Percentiles rank a stretch among this genome's conserved stretches.
phyloP scores from a whole-genome alignment of 2,329 filamentous ascomycete species.

The Ascochyta fabae region DNA sequence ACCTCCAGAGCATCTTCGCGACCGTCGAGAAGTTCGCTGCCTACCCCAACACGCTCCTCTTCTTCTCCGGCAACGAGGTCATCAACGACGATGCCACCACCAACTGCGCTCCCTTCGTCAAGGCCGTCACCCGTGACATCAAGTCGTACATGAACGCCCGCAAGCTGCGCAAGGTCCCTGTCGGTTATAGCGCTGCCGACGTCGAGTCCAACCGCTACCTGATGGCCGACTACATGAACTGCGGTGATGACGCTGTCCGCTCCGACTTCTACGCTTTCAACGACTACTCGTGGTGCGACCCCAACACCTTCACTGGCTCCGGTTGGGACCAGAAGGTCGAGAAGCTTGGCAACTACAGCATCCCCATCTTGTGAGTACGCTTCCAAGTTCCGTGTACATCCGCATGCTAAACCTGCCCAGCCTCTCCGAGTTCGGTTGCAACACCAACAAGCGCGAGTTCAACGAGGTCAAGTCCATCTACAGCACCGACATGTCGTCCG shows the following conservation, averaged over 20 bases:
- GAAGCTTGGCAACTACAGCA: constrained; percentile 83
- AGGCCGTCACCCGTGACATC: constrained; percentile 78
- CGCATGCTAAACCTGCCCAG: constrained; percentile 37
- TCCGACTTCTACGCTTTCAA: constrained; percentile 91
- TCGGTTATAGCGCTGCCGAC: constrained; percentile 85
- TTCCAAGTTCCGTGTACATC: background rate
- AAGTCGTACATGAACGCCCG: constrained; percentile 81
- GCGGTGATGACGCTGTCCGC: constrained; percentile 80
- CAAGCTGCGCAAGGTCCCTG: constrained; percentile 71
- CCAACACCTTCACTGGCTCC: constrained; percentile 70
- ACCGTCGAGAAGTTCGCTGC: constrained; percentile 83
- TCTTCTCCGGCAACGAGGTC: constrained; percentile 82
- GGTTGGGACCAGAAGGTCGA: constrained; percentile 90
- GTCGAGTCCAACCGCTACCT: constrained; percentile 84
- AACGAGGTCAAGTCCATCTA: constrained; percentile 81
- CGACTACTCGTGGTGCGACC: constrained; percentile 86
- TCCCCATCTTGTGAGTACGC: constrained; percentile 73
- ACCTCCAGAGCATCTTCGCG: constrained; percentile 85
- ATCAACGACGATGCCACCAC: constrained; percentile 71
- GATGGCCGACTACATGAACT: constrained; percentile 93
- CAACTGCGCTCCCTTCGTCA: constrained; percentile 70
- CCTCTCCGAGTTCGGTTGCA: constrained; percentile 94
- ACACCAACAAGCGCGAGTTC: constrained; percentile 80
- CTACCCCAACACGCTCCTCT: constrained; percentile 86
- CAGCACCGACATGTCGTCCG: constrained; percentile 78